Base-by-base conservation (phyloP, 225 moss, liverwort and hornwort genomes). In the Takakia lepidozioides region DNA sequence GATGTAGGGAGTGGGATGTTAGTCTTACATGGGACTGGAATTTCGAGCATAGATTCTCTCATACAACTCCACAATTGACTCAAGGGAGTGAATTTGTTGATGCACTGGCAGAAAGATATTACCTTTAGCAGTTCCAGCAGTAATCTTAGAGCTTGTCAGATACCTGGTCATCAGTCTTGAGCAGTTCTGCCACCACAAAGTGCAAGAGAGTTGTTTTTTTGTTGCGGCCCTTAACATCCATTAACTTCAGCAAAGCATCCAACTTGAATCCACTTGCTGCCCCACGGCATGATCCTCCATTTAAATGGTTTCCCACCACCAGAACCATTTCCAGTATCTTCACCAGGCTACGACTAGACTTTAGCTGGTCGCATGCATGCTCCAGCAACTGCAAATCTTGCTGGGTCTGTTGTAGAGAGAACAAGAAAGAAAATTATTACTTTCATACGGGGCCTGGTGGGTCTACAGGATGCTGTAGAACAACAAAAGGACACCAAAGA, bases 281-380 rank as follows among this genome's bases (percentile, higher is more conserved):
- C 51, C 95, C 95, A 7, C 84, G 66, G 64, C 83, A 80, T 14
- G 86, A 90, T 48, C 75, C 90, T 15, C 95, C 84, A 49, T 90
- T 90, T 25, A 95, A 57, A 64, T 90, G 75, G 15, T 95, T 95
- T 1, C 95, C 95, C 2, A 83, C 84, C 13, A 66, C 84, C 20
- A 95, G 68, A 21, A 95, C 87, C 84, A 82, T 95, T 32, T 95
- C 84, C 60, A 95, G 67, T 49, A 90, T 86, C 61, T 90, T 95
- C 25, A 84, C 78, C 50, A 95, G 75, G 45, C 51, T 90, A 20
- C 74, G 72, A 43, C 77, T 95, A 22, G 63, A 75, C 53, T 80
- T 95, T 29, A 95, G 17, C 59, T 90, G 72, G 61, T 77, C 64
- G 39, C 90, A 90, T 1, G 86, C 86, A 40, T 52, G 72, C 19